Conservation (phyloP, 352 stramenopile genomes). For the Phytopythium kandeliae region DNA sequence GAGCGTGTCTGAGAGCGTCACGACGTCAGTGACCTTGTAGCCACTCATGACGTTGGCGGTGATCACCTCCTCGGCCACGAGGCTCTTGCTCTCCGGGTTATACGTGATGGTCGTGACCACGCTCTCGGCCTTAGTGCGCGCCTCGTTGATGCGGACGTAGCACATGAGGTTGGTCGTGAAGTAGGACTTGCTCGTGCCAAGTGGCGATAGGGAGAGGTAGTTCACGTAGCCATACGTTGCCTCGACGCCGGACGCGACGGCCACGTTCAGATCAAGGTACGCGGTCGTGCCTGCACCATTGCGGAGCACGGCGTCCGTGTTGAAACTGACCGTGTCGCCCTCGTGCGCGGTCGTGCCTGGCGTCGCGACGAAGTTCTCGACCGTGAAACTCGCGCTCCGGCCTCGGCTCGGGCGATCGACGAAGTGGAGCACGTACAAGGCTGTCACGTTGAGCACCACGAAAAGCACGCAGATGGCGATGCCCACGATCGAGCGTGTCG, state of each 20-base stretch:
- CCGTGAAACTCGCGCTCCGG: slow-evolving; percentile 33
- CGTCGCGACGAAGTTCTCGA: slow-evolving; percentile 21
- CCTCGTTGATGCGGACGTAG: slow-evolving; percentile 24
- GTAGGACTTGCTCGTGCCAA: slow-evolving; percentile 24
- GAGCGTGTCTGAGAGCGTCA: slow-evolving; percentile 47
- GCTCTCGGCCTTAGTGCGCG: slow-evolving; percentile 17
- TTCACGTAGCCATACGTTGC: slow-evolving; percentile 11
- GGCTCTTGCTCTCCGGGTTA: slow-evolving; percentile 19
- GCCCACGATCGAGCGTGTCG: slow-evolving; percentile 15
- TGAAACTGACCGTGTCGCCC: slow-evolving; percentile 37
- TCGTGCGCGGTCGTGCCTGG: slow-evolving; percentile 9
- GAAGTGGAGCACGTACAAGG: slow-evolving; percentile 64
- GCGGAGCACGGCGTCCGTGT: slow-evolving; percentile 24
- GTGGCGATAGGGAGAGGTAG: slow-evolving; percentile 49
- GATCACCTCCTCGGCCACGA: slow-evolving; percentile 14
- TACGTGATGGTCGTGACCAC: slow-evolving; percentile 46
- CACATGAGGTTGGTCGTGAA: slow-evolving; percentile 48
- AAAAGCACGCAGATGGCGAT: slow-evolving; percentile 41
- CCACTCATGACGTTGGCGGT: slow-evolving; percentile 20
- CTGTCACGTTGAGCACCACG: slow-evolving; percentile 51
- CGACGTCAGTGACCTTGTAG: slow-evolving; percentile 36
- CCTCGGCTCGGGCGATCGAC: slow-evolving; percentile 31
- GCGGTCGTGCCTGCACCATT: slow-evolving; percentile 60
- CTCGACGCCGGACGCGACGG: not conserved
- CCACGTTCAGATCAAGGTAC: slow-evolving; percentile 31